These are phyloP conservation scores for Podila minutissima DNA, from an alignment of 192 early-diverging fungal genomes.

Conservation along the genomic window DNA sequence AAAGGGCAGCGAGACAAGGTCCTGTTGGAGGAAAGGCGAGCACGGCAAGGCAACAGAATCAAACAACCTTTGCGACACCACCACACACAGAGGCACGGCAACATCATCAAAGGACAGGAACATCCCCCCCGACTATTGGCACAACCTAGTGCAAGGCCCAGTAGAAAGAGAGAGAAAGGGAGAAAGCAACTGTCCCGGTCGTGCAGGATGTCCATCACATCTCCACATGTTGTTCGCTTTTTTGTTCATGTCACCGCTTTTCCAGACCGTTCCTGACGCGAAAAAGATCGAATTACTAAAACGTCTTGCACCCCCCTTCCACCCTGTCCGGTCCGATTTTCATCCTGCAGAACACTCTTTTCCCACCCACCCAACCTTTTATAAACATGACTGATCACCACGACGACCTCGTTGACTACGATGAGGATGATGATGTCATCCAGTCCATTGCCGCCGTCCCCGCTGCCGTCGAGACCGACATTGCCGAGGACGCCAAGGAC, in stretches of 20 bases:
- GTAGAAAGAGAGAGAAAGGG: background rate
- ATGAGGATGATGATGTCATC: constrained; percentile 89
- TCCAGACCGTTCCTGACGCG: constrained; percentile 1
- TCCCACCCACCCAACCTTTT: background rate
- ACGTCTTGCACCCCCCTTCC: background rate
- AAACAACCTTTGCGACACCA: no score
- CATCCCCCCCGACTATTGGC: background rate
- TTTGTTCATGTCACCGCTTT: constrained; percentile 12
- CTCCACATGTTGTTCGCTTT: background rate
- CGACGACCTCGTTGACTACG: constrained; percentile 97
- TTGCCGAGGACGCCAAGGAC: constrained; percentile 75
- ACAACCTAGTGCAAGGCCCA: background rate
- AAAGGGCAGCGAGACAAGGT: no score
- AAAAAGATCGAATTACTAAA: background rate
- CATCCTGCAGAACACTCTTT: background rate
- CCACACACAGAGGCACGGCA: background rate
- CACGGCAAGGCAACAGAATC: no score
- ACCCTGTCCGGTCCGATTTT: background rate
- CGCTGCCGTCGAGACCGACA: constrained; percentile 52
- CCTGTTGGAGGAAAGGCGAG: no score
- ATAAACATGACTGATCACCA: constrained; percentile 67
- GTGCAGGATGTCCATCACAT: constrained; percentile 2
- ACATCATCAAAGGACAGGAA: constrained; percentile 1
- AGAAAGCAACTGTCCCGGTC: background rate
- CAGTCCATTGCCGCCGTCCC: constrained; percentile 65